Base-by-base conservation (phyloP, 2,329 filamentous ascomycete species). In the Chrysoporthe puriensis region DNA sequence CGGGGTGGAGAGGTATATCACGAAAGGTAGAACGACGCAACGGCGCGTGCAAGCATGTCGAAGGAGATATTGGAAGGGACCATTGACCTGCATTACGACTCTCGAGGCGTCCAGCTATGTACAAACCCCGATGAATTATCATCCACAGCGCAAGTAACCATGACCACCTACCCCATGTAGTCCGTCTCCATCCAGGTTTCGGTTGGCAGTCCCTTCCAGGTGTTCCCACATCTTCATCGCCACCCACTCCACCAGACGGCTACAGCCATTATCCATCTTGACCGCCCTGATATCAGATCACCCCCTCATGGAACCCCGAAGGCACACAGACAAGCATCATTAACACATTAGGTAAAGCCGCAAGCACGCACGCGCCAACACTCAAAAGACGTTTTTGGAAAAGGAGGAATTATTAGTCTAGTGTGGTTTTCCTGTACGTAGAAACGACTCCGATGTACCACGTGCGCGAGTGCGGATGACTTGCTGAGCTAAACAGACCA, bases 371-470 rank as follows among this genome's bases (percentile, higher is more conserved):
- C 16, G 13, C 44, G 14, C 40, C 36, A 57, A 56, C 56, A 36
- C 57, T 61, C 56, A 44, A 60, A 65, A 65, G 62, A 57, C 26
- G 21, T 6, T 34, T 65, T 52, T 54, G 62, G 42, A 44, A 74
- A 71, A 75, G 75, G 73, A 74, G 73, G 76, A 75, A 76, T 73
- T 81, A 81, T 82, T 82, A 82, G 78, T 81, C 80, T 82, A 81
- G 74, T 73, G 74, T 70, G 75, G 61, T 68, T 70, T 78, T 76
- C 78, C 78, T 76, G 75, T 80, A 79, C 77, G 76, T 75, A 78
- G 74, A 70, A 66, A 63, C 64, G 68, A 70, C 68, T 62, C 68
- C 66, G 18, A 67, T 62, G 64, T 70, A 62, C 56, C 69, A 65
- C 63, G 61, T 66, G 64, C 67, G 68, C 69, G 67, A 66, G 58